Base-by-base conservation (phyloP, 129 eudicot genomes). In the Artemisia annua region DNA sequence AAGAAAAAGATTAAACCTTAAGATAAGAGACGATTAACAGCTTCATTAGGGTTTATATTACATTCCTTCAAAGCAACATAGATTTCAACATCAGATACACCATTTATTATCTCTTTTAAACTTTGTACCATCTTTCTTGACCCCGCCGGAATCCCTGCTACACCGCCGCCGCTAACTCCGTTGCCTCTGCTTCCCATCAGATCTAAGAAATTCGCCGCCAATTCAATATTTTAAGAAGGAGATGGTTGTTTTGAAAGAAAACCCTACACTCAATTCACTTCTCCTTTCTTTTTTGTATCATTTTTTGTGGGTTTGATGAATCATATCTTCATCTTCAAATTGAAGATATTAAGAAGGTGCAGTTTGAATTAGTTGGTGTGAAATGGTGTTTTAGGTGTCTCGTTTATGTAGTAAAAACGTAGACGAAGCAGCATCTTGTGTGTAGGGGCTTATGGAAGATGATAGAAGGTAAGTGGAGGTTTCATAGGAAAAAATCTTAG, bases 31-130 rank as follows among this genome's bases (percentile, higher is more conserved):
- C 91, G 90, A 83, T 82, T 83, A 62, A 88, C 95, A 63, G 95
- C 87, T 76, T 88, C 91, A 82, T 87, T 80, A 76, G 97, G 97
- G 95, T 91, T 91, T 95, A 91, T 91, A 78, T 91, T 85, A 79
- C 95, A 91, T 3, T 91, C 97, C 78, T 88, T 85, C 60, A 91
- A 95, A 62, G 81, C 78, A 24, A 95, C 78, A 63, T 87, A 88
- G 95, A 91, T 91, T 91, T 91, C 97, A 52, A 83, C 78, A 39
- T 87, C 95, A 1, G 95, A 78, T 32, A 78, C 82, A 24, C 85
- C 87, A 67, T 91, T 88, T 28, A 91, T 89, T 48, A 91, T 84
- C 88, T 87, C 95, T 82, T 87, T 91, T 54, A 91, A 72, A 75
- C 89, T 85, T 79, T 79, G 89, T 6, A 91, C 91, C 78, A 91